These are phyloP conservation scores for Hydrangea macrophylla DNA, from an alignment of 148 eudicot species.

Conservation along the genomic window DNA sequence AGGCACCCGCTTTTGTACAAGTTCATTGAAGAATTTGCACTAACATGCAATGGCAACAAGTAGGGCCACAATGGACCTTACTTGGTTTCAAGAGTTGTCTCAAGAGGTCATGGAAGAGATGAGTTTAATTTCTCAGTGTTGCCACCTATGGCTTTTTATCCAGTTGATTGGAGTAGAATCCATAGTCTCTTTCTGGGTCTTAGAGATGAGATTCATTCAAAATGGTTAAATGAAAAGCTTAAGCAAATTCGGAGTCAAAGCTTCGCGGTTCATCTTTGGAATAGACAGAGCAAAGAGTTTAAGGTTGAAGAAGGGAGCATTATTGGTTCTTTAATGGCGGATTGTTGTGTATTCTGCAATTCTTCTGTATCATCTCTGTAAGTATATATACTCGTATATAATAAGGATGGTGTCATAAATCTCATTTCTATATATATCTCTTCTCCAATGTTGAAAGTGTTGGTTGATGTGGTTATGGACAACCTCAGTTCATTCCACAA, in stretches of 20 bases:
- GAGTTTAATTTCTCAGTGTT: conserved; percentile 42
- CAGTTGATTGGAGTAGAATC: conserved; percentile 61
- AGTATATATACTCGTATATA: not conserved
- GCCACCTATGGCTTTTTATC: conserved; percentile 71
- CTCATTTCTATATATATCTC: not conserved
- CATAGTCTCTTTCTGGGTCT: conserved; percentile 45
- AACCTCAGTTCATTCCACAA: conserved; percentile 16
- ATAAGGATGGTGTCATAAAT: not conserved
- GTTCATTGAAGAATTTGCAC: conserved; percentile 77
- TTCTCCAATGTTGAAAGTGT: not conserved
- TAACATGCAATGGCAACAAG: conserved; percentile 73
- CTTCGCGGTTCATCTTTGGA: conserved; percentile 81
- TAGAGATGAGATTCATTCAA: conserved; percentile 26
- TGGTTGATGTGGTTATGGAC: conserved; percentile 17
- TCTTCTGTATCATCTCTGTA: conserved; percentile 17
- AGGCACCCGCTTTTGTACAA: conserved; percentile 59
- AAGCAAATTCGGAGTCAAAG: conserved; percentile 39
- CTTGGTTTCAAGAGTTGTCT: conserved; percentile 76
- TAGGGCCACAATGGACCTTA: conserved; percentile 96
- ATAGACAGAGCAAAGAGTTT: conserved; percentile 60
- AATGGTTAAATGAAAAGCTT: conserved; percentile 48
- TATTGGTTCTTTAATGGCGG: conserved; percentile 39
- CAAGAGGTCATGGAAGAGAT: conserved; percentile 28
- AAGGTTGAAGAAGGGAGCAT: conserved; percentile 62
- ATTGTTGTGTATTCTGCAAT: conserved; percentile 57